Conservation (phyloP, 2,329 filamentous ascomycete genomes). For the Dactylellina haptotyla region DNA sequence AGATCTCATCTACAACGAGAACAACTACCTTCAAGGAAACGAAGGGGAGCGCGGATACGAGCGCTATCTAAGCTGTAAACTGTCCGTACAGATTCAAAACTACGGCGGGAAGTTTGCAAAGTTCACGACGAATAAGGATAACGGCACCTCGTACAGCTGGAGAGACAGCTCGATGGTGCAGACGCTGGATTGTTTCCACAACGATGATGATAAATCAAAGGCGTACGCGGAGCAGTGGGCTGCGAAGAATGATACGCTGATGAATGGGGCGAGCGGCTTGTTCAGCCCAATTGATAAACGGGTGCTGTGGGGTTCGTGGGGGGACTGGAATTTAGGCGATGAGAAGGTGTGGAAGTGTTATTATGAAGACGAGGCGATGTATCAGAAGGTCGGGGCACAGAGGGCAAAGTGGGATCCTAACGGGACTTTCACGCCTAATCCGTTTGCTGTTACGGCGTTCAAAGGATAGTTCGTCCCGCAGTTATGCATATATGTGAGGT, state of each 20-base stretch:
- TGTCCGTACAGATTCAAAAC: slow-evolving; percentile 63
- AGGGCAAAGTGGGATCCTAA: slow-evolving; percentile 7
- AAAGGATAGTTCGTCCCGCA: not conserved
- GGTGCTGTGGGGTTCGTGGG: slow-evolving; percentile 14
- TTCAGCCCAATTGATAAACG: slow-evolving; percentile 14
- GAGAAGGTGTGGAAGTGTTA: slow-evolving; percentile 12
- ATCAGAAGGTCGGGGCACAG: slow-evolving; percentile 5
- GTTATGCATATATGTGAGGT: not conserved
- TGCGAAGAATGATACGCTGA: slow-evolving; percentile 63
- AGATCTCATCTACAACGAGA: slow-evolving; percentile 60
- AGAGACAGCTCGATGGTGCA: slow-evolving; percentile 63
- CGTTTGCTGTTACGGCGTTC: slow-evolving; percentile 15
- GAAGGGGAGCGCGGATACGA: not conserved
- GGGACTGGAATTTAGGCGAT: slow-evolving; percentile 9
- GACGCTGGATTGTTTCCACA: slow-evolving; percentile 64
- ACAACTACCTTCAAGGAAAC: slow-evolving; percentile 58
- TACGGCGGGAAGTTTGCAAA: slow-evolving; percentile 64
- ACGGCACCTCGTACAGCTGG: slow-evolving; percentile 66
- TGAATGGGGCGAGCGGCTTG: slow-evolving; percentile 54
- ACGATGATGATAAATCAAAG: slow-evolving; percentile 57
- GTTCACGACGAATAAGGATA: slow-evolving; percentile 62
- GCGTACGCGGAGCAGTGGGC: slow-evolving; percentile 40
- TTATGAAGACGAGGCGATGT: slow-evolving; percentile 15
- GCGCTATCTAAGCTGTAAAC: not conserved
- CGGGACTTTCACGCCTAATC: slow-evolving; percentile 16